These are phyloP conservation scores for Aspergillus indologenus DNA, from an alignment of 495 filamentous ascomycete species.

Conservation along the genomic window DNA sequence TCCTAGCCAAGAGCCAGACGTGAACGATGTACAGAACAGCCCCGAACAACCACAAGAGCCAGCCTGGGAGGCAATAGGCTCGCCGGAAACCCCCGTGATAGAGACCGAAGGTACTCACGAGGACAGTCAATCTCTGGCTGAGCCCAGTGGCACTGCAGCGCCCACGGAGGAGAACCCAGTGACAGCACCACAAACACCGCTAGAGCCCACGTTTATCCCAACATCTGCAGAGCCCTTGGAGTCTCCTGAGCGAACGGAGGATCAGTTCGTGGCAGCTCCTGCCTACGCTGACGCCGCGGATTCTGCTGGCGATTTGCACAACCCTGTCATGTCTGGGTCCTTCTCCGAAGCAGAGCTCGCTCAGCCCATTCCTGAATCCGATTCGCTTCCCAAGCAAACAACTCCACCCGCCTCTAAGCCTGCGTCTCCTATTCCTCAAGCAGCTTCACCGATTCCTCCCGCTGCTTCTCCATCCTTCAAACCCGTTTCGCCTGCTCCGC, in stretches of 20 bases:
- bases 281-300: constrained; percentile 7
- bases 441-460: constrained; percentile 19
- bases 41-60: constrained; percentile 16
- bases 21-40: constrained; percentile 22
- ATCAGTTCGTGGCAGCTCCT: constrained; percentile 11
- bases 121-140: constrained; percentile 12
- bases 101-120: constrained; percentile 11
- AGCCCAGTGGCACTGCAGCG: constrained; percentile 20
- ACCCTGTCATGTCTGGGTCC: constrained; percentile 6
- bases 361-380: constrained; percentile 7
- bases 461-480: constrained; percentile 12
- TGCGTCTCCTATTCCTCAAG: constrained; percentile 16
- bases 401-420: constrained; percentile 19
- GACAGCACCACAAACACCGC: constrained; percentile 24
- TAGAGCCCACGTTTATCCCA: constrained; percentile 25
- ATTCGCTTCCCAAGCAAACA: constrained; percentile 15
- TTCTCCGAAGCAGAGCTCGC: constrained; percentile 5
- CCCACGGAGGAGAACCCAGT: constrained; percentile 19
- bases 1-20: constrained; percentile 17
- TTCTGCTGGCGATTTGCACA: constrained; percentile 8
- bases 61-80: constrained; percentile 15
- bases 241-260: constrained; percentile 27
- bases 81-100: constrained; percentile 15
- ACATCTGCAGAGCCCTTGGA: constrained; percentile 16
- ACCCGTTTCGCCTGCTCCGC: constrained; percentile 17